These are phyloP conservation scores for Cerioporus squamosus DNA, from an alignment of 1,284 basidiomycete genomes.

Conservation along the genomic window DNA sequence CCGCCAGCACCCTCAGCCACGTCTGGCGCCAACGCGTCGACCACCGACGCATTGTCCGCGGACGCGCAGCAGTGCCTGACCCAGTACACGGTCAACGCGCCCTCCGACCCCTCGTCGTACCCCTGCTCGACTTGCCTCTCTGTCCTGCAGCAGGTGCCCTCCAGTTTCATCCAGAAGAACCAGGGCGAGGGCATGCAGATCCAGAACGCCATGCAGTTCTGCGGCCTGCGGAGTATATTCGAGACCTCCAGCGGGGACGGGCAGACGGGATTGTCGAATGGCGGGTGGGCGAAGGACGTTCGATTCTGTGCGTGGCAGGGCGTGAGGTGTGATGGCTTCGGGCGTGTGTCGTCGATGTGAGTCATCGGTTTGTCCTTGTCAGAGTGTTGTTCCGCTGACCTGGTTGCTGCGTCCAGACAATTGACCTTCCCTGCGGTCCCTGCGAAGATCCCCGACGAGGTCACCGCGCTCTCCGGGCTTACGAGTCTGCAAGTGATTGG, in stretches of 20 bases:
- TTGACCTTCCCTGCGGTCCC: conserved; percentile 54
- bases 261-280: conserved; percentile 43
- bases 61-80: conserved; percentile 50
- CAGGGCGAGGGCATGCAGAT: conserved; percentile 38
- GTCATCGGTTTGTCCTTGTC: conserved; percentile 24
- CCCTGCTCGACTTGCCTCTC: conserved; percentile 54
- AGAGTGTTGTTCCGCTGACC: neutral
- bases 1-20: conserved; percentile 23
- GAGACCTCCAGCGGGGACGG: conserved; percentile 46
- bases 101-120: conserved; percentile 46
- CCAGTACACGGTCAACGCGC: conserved; percentile 52
- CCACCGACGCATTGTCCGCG: conserved; percentile 36
- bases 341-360: conserved; percentile 48
- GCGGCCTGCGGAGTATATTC: conserved; percentile 52
- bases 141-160: conserved; percentile 43
- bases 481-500: conserved; percentile 47
- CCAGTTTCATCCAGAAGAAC: conserved; percentile 38
- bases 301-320: conserved; percentile 55
- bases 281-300: conserved; percentile 51
- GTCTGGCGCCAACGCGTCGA: conserved; percentile 22
- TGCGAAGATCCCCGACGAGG: conserved; percentile 45
- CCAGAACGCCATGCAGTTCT: conserved; percentile 50
- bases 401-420: conserved; percentile 34
- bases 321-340: conserved; percentile 47
- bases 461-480: conserved; percentile 46